Evolutionary conservation across 352 stramenopile genomes (phyloP), one percentile per base, ranked within the genome.

Genomic region (Phytopythium cucurbitacearum): DNA sequence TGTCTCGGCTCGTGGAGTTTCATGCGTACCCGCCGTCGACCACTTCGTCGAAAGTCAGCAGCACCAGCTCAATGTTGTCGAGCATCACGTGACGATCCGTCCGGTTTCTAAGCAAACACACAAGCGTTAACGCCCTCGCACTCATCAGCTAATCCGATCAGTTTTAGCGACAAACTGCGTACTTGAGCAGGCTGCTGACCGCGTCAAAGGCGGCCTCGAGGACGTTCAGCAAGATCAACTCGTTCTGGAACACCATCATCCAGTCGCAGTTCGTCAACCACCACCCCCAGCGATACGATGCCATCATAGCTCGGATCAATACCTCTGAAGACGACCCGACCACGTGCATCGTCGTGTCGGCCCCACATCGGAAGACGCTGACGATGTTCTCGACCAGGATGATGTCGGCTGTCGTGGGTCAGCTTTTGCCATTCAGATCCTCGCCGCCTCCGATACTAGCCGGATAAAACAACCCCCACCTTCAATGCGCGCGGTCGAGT

Each of bases 311-410:
- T 3, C 33, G 32, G 3, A 51, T 16, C 45, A 50, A 51, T 49
- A 91, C 85, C 77, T 97, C 88, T 12, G 77, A 63, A 3, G 81
- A 60, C 10, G 80, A 85, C n/a, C 88, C 87, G 48, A 96, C 62
- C 50, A 96, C 83, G 67, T 94, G 87, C 78, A 96, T 95, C 5
- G 84, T 92, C 48, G 83, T 82, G 64, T 97, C 88, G 36, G 81
- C 91, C 34, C 85, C 85, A 39, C 76, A 87, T 42, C 88, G 85
- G 66, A 86, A 96, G n/a, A 97, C 85, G 53, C 81, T 92, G 44
- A 97, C 81, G 38, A 94, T 81, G 69, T 95, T 96, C 51, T 97
- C 88, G 48, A 97, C 72, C 41, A 97, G 67, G 40, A 95, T 87
- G 63, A 95, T 79, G 58, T 97, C 88, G 49, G 87, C 85, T 94